Evolutionary conservation across 768 basidiomycete genomes (phyloP), one percentile per base, ranked within the genome.

Genomic region (Tricholoma sp.): DNA sequence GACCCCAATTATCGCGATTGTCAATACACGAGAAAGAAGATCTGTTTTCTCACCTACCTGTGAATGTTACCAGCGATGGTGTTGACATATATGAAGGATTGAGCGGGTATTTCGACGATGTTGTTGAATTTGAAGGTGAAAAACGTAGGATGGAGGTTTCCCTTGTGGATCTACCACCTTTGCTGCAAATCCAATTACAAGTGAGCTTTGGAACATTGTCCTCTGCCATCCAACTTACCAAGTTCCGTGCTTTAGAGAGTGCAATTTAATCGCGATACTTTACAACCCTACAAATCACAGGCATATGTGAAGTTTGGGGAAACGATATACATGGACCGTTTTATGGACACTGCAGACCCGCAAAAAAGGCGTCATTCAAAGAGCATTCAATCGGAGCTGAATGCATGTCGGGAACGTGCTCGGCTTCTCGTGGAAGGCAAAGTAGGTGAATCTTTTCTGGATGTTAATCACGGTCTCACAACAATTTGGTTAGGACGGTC

Each of bases 181-280:
- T 98, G 51, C 73, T 99, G 35, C 97, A 99, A 67, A 90, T 99
- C 45, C 97, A 99, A 69, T 81, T 99, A 8, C 94, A 98, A 83
- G 95, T 93, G 52, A 59, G 80, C 63, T 27, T 27, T 32, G 10
- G 45, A 12, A 12, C 51, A 18, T 54, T 51, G 10, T 9, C 34
- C 31, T 45, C 54, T 16, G n/a, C 21, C 10, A 37, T 39, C 6
- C 16, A 34, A 9, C 18, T 24, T 49, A 49, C 50, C n/a, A 16
- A 57, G 52, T 59, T 53, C 41, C 62, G 59, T 52, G 60, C 49
- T 50, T 52, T 63, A 95, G 93, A 78, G 94, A 57, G 94, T 94
- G 4, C 94, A 96, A 79, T 98, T 94, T 75, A 93, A 98, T 67
- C 83, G 93, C 8, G 88, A 92, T 62, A 93, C 89, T 0, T 79